Conservation (phyloP, 345 rosid species). For the Laguncularia racemosa region DNA sequence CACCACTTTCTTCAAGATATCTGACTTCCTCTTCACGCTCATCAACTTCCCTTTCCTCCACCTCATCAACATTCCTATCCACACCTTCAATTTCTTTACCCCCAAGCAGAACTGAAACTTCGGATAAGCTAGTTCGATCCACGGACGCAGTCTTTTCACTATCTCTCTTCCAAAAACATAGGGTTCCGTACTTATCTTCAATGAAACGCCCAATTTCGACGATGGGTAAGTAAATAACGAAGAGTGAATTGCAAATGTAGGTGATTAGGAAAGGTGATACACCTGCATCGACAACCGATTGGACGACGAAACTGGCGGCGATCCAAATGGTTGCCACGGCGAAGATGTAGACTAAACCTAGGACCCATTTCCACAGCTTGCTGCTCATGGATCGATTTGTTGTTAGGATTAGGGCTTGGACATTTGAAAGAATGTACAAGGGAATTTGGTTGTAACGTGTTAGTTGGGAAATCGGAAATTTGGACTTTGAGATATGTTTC, state of each 20-base stretch:
- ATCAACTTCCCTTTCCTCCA: slow-evolving; percentile 29
- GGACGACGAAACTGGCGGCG: slow-evolving; percentile 91
- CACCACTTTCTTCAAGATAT: slow-evolving; percentile 12
- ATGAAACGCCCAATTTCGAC: slow-evolving; percentile 62
- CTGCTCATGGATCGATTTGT: slow-evolving; percentile 30
- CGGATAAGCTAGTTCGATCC: slow-evolving; percentile 47
- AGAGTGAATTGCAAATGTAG: slow-evolving; percentile 88
- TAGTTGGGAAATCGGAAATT: too few relatives aligned
- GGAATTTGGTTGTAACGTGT: too few relatives aligned
- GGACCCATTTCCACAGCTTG: slow-evolving; percentile 65
- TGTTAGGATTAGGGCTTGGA: too few relatives aligned
- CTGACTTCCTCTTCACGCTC: slow-evolving; percentile 17
- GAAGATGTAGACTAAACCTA: slow-evolving; percentile 68
- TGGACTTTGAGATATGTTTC: too few relatives aligned
- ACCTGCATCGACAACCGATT: slow-evolving; percentile 81
- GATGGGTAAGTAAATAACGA: slow-evolving; percentile 70
- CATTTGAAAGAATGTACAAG: too few relatives aligned
- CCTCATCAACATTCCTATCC: slow-evolving; percentile 8
- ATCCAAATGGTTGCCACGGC: slow-evolving; percentile 91
- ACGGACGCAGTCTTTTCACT: slow-evolving; percentile 20
- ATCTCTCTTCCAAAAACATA: slow-evolving; percentile 57
- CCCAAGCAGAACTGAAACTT: slow-evolving; percentile 59
- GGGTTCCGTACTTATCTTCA: slow-evolving; percentile 62
- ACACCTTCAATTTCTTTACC: slow-evolving; percentile 18
- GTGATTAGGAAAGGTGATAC: slow-evolving; percentile 91